Evolutionary conservation across 305 asterid species (phyloP).

Genomic region (Rubia balearica): DNA sequence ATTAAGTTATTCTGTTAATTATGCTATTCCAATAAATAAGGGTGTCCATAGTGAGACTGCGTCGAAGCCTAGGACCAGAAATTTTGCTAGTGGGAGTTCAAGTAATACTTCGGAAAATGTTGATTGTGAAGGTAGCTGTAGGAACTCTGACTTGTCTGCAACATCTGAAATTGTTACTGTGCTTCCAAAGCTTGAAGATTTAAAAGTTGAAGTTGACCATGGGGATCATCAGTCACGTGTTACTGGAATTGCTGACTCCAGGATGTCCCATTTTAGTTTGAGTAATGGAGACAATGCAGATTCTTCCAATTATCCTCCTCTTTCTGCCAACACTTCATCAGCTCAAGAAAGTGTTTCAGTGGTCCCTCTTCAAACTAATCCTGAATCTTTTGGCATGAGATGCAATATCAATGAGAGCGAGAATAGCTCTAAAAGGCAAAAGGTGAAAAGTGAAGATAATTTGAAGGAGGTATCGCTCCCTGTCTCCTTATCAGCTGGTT

Average conservation of each 20-base stretch:
- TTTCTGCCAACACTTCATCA: conserved; percentile 14
- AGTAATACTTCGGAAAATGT: conserved; percentile 51
- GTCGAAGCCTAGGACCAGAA: conserved; percentile 39
- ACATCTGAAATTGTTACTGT: conserved; percentile 38
- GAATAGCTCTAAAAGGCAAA: conserved; percentile 26
- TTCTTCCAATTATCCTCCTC: conserved; percentile 21
- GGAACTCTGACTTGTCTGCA: conserved; percentile 43
- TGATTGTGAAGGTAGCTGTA: conserved; percentile 39
- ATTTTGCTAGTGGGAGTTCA: conserved; percentile 40
- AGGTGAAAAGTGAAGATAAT: conserved; percentile 23
- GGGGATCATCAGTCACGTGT: conserved; percentile 52
- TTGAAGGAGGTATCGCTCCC: conserved; percentile 27
- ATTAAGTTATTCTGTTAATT: conserved; percentile 22
- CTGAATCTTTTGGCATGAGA: conserved; percentile 28
- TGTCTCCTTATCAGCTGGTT: conserved; percentile 13
- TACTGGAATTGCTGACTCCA: conserved; percentile 35
- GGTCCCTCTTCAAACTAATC: conserved; percentile 15
- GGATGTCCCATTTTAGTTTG: conserved; percentile 16
- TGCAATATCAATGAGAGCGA: conserved; percentile 29
- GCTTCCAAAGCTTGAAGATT: conserved; percentile 38
- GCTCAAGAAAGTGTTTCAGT: conserved; percentile 6
- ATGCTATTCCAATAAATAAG: conserved; percentile 16
- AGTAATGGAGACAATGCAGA: conserved; percentile 19
- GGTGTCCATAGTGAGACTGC: conserved; percentile 31
- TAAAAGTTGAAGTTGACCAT: conserved; percentile 42